These are phyloP conservation scores for Vachellia collinsii DNA, from an alignment of 306 rosid species.

Conservation along the genomic window DNA sequence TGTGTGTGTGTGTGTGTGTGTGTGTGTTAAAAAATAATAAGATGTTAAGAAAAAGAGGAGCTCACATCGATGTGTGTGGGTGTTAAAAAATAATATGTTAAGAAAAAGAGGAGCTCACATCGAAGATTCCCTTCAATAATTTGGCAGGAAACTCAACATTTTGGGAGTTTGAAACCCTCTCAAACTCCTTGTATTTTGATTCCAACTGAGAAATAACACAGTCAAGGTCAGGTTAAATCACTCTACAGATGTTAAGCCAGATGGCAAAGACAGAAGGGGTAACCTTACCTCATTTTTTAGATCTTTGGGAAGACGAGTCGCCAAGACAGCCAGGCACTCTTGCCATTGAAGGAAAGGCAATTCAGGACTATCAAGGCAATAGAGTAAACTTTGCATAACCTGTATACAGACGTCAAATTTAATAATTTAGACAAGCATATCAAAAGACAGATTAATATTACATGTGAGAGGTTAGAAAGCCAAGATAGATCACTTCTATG, in stretches of 20 bases:
- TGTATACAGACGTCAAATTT: constrained; percentile 50
- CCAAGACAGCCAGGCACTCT: constrained; percentile 94
- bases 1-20: too few relatives aligned
- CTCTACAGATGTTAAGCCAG: constrained; percentile 35
- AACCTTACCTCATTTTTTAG: constrained; percentile 76
- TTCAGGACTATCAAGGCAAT: constrained; percentile 98
- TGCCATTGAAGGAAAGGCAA: constrained; percentile 99
- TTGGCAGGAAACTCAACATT: constrained; percentile 90
- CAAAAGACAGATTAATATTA: constrained; percentile 17
- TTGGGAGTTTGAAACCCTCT: constrained; percentile 74
- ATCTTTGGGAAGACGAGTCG: constrained; percentile 94
- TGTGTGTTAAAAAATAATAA: constrained; percentile 12
- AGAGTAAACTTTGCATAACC: constrained; percentile 92
- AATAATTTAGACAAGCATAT: constrained; percentile 31
- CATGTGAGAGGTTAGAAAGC: constrained; percentile 20
- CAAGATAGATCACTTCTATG: constrained; percentile 5
- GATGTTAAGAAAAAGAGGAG: too few relatives aligned
- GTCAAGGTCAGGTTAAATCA: constrained; percentile 38
- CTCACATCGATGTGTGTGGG: too few relatives aligned
- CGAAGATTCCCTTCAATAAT: constrained; percentile 71
- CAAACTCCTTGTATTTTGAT: constrained; percentile 84
- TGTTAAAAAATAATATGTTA: constrained; percentile 6
- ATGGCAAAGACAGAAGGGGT: constrained; percentile 21
- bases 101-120: constrained; percentile 61
- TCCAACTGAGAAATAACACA: constrained; percentile 72